Base-by-base conservation (phyloP, 169 alveolate genomes). In the Plasmodium blacklocki region DNA sequence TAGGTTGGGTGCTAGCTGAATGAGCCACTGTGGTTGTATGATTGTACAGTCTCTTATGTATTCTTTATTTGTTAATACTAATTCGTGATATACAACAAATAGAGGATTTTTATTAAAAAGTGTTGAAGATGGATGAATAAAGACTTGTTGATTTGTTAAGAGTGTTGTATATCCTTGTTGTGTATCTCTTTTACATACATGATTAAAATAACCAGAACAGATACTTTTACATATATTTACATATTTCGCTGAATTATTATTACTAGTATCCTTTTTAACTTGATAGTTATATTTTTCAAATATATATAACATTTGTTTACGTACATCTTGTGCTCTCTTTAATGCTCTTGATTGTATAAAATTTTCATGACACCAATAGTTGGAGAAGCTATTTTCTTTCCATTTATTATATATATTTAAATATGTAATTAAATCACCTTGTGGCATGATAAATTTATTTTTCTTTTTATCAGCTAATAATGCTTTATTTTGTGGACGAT, bases 371-470 rank as follows among this genome's bases (percentile, higher is more conserved):
- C 99, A 99, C 99, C 99, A 99, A 7, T 97, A 96, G 67, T 95
- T 96, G 8, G 99, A 95, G 92, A 95, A 98, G 12, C 97, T 94
- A 73, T 98, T 96, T 52, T 96, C 93, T 70, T 95, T 96, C 99
- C 99, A 99, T 68, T 96, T 96, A 62, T 98, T 98, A 86, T 98
- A 99, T 6, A 99, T 98, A 62, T 98, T 95, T 45, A 99, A 96
- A 86, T 97, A 94, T 0, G 99, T 98, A 12, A 98, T 89, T 88
- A 98, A 99, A 85, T 99, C 99, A 0, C 99, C 99, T 73, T 99
- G 99, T 21, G 98, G 97, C 88, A 97, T 98, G 54, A 97, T 93
- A 93, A 98, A 99, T 85, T 96, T 97, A 9, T 99, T 96, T 92
- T 98, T 96, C 70, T 98, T 97, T 91, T 97, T 93, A 93, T 99